phyloP scores from a whole-genome alignment of 768 basidiomycete genomes.

The Neoboletus magnificus region DNA sequence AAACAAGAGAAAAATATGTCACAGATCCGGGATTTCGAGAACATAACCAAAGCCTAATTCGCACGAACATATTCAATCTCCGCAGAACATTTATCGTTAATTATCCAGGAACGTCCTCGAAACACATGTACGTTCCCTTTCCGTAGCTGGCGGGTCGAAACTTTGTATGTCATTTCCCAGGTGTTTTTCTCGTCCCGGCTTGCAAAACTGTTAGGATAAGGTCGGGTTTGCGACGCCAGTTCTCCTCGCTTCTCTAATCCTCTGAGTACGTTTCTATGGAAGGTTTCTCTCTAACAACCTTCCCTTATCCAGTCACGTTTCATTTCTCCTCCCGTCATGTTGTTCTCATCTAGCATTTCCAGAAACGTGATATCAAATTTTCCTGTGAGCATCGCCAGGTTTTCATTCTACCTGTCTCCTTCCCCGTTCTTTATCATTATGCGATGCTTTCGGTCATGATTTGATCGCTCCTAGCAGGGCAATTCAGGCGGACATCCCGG shows the following conservation, averaged over 20 bases:
- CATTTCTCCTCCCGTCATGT: slow-evolving; percentile 8
- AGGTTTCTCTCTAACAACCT: slow-evolving; percentile 3
- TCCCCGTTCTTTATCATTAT: slow-evolving; percentile 25
- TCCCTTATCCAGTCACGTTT: slow-evolving; percentile 20
- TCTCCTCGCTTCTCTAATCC: not conserved
- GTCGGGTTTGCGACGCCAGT: not conserved
- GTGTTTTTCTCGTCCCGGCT: not conserved
- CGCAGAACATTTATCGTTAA: slow-evolving; percentile 29
- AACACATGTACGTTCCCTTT: slow-evolving; percentile 18
- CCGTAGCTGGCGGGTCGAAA: slow-evolving; percentile 18
- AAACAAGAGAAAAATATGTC: slow-evolving; percentile 39
- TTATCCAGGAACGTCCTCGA: slow-evolving; percentile 34
- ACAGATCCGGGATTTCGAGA: slow-evolving; percentile 40
- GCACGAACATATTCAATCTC: slow-evolving; percentile 34
- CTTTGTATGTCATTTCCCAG: slow-evolving; percentile 17
- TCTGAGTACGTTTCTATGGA: slow-evolving; percentile 22
- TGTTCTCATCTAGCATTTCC: slow-evolving; percentile 25
- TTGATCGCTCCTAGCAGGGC: slow-evolving; percentile 29
- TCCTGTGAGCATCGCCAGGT: slow-evolving; percentile 31
- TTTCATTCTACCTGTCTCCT: slow-evolving; percentile 22
- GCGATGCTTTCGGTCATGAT: slow-evolving; percentile 29
- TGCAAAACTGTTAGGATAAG: not conserved
- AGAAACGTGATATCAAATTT: slow-evolving; percentile 33
- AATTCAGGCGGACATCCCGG: slow-evolving; percentile 16
- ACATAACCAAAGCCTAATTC: slow-evolving; percentile 38